Base-by-base conservation (phyloP, 192 early-diverging fungal species). In the Coemansia furcata region DNA sequence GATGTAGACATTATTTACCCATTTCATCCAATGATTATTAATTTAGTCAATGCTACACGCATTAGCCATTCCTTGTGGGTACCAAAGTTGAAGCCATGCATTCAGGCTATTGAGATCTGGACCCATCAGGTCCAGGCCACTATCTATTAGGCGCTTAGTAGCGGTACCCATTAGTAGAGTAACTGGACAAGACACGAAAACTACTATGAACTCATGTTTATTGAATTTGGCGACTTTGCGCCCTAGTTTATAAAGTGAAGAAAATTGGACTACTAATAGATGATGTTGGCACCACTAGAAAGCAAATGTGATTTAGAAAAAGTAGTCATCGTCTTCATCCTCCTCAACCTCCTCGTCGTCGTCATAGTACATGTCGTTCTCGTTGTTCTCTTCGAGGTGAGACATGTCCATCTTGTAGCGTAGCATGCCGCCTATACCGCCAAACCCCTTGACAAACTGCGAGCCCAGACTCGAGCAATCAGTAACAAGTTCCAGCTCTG, bases 371-470 rank as follows among this genome's bases (percentile, higher is more conserved):
- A 90, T 86, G 65, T 88, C 88, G 44, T 87, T 84, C 14, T 88
- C 85, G 23, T 88, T 82, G 23, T 88, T 84, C 58, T 88, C 87
- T 44, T 84, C 86, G 35, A 92, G 78, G 73, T 88, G 85, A 9
- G 88, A 73, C 63, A 92, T 86, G 67, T 90, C 86, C 59, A 94
- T 89, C 86, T 96, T 94, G 86, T 96, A 98, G 72, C 95, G 91
- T 69, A 97, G 84, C 30, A 95, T 66, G 12, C 91, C 95, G 54
- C 94, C 96, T 69, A 98, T 95, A 52, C 96, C 96, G 80, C 96
- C 96, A 80, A 98, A 97, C 15, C 95, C 95, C 69, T 91, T 92
- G 62, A 95, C 93, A 83, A 96, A 98, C 83, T 97, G 95, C 37
- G 93, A 90, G 40, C 95, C 96, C 83, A 96, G 93, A 66, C 92